A percentile compares a stretch with the other conserved stretches of the same genome.
These are phyloP conservation scores for Bimuria novae-zelandiae DNA, from an alignment of 2,329 filamentous ascomycete species.

Conservation along the genomic window DNA sequence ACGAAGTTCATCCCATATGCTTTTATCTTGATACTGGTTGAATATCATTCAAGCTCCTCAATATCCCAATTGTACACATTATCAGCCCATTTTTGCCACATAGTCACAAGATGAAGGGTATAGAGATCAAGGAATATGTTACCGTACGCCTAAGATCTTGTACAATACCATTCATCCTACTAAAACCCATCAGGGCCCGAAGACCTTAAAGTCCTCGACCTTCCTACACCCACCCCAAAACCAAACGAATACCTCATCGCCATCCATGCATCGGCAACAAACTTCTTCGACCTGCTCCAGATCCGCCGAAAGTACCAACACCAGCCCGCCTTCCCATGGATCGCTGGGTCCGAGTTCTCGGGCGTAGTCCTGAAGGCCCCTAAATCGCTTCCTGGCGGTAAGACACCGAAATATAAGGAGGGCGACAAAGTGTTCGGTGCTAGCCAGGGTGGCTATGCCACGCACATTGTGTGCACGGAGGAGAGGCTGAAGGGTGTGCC, in stretches of 20 bases:
- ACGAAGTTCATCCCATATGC: no score
- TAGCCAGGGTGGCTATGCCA: conserved; percentile 83
- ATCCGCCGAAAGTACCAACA: conserved; percentile 95
- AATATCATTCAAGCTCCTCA: no score
- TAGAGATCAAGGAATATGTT: no score
- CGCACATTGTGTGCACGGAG: conserved; percentile 71
- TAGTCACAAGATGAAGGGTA: no score
- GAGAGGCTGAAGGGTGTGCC: conserved; percentile 73
- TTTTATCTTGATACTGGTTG: no score
- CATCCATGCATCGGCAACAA: conserved; percentile 85
- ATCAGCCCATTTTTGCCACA: no score
- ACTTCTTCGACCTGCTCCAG: conserved; percentile 97
- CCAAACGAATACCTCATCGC: conserved; percentile 81
- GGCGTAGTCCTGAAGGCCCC: conserved; percentile 75
- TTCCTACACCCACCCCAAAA: conserved; percentile 74
- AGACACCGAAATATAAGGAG: conserved; percentile 68
- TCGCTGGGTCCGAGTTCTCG: conserved; percentile 84
- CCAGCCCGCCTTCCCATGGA: conserved; percentile 86
- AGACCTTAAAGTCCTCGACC: conserved; percentile 74
- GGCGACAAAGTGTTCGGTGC: conserved; percentile 88
- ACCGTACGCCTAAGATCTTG: no score
- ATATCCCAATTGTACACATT: no score
- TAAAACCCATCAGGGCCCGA: conserved; percentile 76
- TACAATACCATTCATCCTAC: no score
- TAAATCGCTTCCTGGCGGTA: conserved; percentile 43